Evolutionary conservation across 331 rosid genomes (phyloP).

Genomic region (Dryas integrifolia): DNA sequence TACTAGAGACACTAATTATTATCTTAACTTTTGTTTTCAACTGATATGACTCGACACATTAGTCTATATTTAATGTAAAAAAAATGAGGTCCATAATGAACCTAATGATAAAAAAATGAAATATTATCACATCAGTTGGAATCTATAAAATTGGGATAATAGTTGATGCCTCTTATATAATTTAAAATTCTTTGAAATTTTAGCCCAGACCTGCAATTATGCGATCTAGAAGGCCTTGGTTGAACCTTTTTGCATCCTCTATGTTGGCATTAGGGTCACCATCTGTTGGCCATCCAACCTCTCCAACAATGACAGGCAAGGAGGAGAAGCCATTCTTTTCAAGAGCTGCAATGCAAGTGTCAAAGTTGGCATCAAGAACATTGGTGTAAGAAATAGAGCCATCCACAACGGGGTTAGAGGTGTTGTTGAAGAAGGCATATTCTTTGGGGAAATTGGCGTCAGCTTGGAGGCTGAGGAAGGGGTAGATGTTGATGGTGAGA

Average conservation of each 20-base stretch:
- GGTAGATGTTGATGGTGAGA: conserved; percentile 87
- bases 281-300: conserved; percentile 96
- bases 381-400: conserved; percentile 73
- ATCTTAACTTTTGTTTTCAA: no score
- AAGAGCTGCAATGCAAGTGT: conserved; percentile 79
- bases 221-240: conserved; percentile 71
- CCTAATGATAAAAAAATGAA: no score
- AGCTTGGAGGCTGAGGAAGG: conserved; percentile 86
- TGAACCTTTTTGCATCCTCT: conserved; percentile 61
- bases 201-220: conserved; percentile 51
- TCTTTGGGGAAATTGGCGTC: conserved; percentile 90
- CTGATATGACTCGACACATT: no score
- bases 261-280: conserved; percentile 67
- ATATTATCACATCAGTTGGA: no score
- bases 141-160: no score
- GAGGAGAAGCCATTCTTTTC: conserved; percentile 75
- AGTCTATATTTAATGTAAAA: no score
- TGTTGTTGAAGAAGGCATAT: conserved; percentile 75
- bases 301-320: conserved; percentile 83
- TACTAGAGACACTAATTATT: no score
- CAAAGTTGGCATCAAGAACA: conserved; percentile 86
- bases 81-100: no score
- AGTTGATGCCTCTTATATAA: no score
- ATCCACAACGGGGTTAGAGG: conserved; percentile 68
- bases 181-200: no score